Evolutionary conservation across 2,329 filamentous ascomycete genomes (phyloP), one percentile per base, ranked within the genome.

Genomic region (Raffaelea ambrosiae): DNA sequence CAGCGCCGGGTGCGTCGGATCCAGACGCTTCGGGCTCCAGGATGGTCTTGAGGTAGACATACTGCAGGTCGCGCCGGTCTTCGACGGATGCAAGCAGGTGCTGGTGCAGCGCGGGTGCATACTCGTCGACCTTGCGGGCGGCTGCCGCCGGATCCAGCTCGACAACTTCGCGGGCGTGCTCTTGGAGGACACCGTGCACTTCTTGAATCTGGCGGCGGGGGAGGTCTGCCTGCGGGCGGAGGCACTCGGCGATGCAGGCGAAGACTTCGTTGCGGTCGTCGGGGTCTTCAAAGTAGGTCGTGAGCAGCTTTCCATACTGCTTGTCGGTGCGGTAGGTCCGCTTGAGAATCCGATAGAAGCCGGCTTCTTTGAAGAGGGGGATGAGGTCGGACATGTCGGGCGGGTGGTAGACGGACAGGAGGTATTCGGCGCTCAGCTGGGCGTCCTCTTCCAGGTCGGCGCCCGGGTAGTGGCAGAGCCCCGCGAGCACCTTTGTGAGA

Each of bases 341-440:
- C 67, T 98, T 98, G 47, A 98, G 66, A 23, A 98, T 91, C 43
- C 93, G 83, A 62, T 86, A 94, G 63, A 97, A 98, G 1, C 81
- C 79, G 2, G 93, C 91, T 53, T 82, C 72, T 55, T 82, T 79
- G 57, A 97, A 87, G 1, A 87, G 67, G 0, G 87, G 82, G 51
- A 97, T 84, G 57, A 97, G 70, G 10, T 73, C 74, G 29, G 82
- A 73, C 51, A 93, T 74, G 59, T 95, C 86, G 3, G 91, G 82
- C 16, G 94, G 93, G 48, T 93, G 89, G 61, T 97, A 96, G 5
- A 93, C 81, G 0, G 94, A 97, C 19, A 98, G 72, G 1, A 98
- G 70, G 62, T 98, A 98, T 66, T 98, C 93, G 1, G 87, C 86
- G 60, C 93, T 98, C n/a, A 98, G 76, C 65, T 98, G 90, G 40